Evolutionary conservation across 345 rosid genomes (phyloP).

Genomic region (Gossypium australe): DNA sequence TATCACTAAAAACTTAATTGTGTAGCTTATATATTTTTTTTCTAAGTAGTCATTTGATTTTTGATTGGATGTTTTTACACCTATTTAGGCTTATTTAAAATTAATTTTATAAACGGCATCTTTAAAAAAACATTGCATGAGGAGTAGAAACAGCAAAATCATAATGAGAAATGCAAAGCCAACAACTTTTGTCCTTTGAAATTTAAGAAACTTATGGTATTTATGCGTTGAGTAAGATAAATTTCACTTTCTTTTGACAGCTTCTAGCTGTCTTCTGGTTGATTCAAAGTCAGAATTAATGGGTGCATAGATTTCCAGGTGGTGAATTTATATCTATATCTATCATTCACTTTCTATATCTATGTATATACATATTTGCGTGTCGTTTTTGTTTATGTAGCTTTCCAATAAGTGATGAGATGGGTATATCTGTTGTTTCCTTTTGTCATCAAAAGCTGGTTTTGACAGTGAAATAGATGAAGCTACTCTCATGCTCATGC

Average conservation of each 20-base stretch:
- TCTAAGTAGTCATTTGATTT: too few relatives aligned
- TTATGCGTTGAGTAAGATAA: slow-evolving; percentile 26
- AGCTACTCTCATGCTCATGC: not conserved
- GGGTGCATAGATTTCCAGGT: slow-evolving; percentile 37
- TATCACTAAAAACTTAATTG: too few relatives aligned
- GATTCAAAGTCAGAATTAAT: slow-evolving; percentile 38
- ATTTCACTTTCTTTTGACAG: slow-evolving; percentile 42
- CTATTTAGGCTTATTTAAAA: too few relatives aligned
- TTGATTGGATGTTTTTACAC: too few relatives aligned
- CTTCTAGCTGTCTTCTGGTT: slow-evolving; percentile 56
- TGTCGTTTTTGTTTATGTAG: not conserved
- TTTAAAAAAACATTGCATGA: not conserved
- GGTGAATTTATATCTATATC: slow-evolving; percentile 20
- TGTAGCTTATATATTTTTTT: too few relatives aligned
- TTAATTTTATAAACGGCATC: not conserved
- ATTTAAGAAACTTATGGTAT: slow-evolving; percentile 29
- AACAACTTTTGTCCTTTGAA: slow-evolving; percentile 37
- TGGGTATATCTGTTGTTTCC: slow-evolving; percentile 25
- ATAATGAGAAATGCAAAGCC: slow-evolving; percentile 13
- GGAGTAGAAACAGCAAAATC: not conserved
- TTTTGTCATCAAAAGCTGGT: slow-evolving; percentile 13
- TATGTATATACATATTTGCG: slow-evolving; percentile 13
- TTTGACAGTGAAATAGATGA: slow-evolving; percentile 16
- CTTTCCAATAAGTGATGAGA: slow-evolving; percentile 20
- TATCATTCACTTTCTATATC: slow-evolving; percentile 8